Base-by-base conservation (phyloP, 2,329 filamentous ascomycete genomes). In the Pestalotiopsis sp. region DNA sequence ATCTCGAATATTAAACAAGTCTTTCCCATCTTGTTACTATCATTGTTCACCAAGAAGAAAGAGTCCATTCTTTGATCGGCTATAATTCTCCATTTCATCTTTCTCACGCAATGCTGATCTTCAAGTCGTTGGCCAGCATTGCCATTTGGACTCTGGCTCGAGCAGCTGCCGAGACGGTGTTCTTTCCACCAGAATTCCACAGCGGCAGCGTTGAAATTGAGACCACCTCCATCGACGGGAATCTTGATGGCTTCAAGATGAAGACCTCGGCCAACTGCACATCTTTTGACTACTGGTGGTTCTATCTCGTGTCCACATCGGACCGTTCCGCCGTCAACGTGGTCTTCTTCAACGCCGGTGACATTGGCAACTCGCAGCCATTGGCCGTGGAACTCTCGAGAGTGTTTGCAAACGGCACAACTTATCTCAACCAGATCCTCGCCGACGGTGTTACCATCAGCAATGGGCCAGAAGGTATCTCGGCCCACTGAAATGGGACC, bases 211-310 rank as follows among this genome's bases (percentile, higher is more conserved):
- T 41, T 5, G 14, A 14, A 3, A 14, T 41, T 2, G 39, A 41
- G 9, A 11, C 11, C 11, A 41, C 39, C 4, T 41, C 39, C 3
- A 6, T 41, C 4, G 39, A 11, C 4, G 39, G 39, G 14, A 41
- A 41, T 5, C 39, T 41, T 3, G 39, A 41, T 14, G 39, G 39
- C 11, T 12, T 12, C 14, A 87, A 90, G 17, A 62, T 62, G 59
- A 25, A n/a, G 4, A 62, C 59, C 2, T 36, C 59, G 27, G 59
- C 59, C 4, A 36, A 25, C 27, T 11, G 6, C 14, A 36, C 59
- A 4, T 62, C 59, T 11, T 11, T 7, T 62, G 59, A 62, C 25
- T 62, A 27, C 17, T 62, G 59, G 59, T 62, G 27, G 20, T 62
- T 62, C 9, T 4, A 31, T 62, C 20, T 62, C 25, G 20, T 62